These are phyloP conservation scores for Gyromitra esculenta DNA, from an alignment of 2,329 filamentous ascomycete genomes.

Conservation along the genomic window DNA sequence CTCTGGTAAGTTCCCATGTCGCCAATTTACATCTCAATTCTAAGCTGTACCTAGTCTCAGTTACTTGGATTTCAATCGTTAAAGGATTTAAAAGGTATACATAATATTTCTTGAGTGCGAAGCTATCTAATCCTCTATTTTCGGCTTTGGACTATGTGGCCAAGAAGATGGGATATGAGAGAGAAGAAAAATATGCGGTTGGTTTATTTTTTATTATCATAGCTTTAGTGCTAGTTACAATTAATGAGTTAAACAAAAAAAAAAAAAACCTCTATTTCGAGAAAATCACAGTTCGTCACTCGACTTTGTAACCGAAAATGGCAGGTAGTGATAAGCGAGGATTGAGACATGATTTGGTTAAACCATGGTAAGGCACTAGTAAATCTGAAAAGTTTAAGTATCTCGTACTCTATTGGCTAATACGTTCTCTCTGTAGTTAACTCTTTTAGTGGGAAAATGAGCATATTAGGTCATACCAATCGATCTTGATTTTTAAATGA, in stretches of 20 bases:
- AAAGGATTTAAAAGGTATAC: too few relatives aligned
- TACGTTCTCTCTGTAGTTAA: not conserved
- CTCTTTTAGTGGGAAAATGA: not conserved
- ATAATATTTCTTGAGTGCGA: too few relatives aligned
- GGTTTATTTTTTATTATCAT: too few relatives aligned
- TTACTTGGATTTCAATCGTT: not conserved
- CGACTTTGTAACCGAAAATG: not conserved
- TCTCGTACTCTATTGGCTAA: not conserved
- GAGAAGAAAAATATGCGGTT: too few relatives aligned
- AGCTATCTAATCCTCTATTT: too few relatives aligned
- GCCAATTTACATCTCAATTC: not conserved
- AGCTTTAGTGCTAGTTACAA: not conserved
- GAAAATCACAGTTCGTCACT: constrained; percentile 27
- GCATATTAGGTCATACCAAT: too few relatives aligned
- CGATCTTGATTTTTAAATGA: too few relatives aligned
- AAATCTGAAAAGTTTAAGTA: not conserved
- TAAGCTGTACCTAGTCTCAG: not conserved
- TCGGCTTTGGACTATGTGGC: too few relatives aligned
- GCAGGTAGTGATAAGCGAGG: not conserved
- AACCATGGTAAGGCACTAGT: not conserved
- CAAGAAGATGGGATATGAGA: too few relatives aligned
- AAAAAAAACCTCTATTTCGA: not conserved
- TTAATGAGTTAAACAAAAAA: not conserved
- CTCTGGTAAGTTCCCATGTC: too few relatives aligned
- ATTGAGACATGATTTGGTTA: not conserved